These are phyloP conservation scores for Aureobasidium sp. DNA, from an alignment of 2,329 filamentous ascomycete species.

Conservation along the genomic window DNA sequence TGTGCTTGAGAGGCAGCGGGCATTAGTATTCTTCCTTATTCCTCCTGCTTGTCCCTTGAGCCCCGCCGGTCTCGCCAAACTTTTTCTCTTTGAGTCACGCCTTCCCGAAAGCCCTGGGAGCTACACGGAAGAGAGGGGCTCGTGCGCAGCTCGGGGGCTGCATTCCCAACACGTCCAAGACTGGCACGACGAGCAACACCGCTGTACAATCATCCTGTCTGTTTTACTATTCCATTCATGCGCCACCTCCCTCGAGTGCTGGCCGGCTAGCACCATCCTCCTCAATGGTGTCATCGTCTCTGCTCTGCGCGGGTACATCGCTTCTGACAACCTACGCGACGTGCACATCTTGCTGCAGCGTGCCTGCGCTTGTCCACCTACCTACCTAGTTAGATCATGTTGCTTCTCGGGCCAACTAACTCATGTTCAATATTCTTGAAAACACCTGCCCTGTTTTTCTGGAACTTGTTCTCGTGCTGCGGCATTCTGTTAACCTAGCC, in stretches of 20 bases:
- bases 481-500: neutral
- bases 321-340: neutral
- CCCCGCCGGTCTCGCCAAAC: slow-evolving; percentile 4
- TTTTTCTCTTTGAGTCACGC: slow-evolving; percentile 8
- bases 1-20: neutral
- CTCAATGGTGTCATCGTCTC: neutral
- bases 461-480: neutral
- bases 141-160: neutral
- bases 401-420: neutral
- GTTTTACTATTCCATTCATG: neutral
- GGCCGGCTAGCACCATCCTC: neutral
- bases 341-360: neutral
- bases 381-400: slow-evolving; percentile 1
- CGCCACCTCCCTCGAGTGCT: neutral
- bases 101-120: slow-evolving; percentile 1
- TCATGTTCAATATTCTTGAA: neutral
- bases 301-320: neutral
- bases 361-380: neutral
- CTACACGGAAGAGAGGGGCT: neutral
- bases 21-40: neutral
- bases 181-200: neutral
- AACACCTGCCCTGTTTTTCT: neutral
- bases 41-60: neutral
- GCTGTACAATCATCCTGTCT: neutral
- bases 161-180: slow-evolving; percentile 1